A percentile compares a stretch with the other conserved stretches of the same genome.
Conservation (phyloP, 2,329 filamentous ascomycete species). For the Simplicillium sp. region DNA sequence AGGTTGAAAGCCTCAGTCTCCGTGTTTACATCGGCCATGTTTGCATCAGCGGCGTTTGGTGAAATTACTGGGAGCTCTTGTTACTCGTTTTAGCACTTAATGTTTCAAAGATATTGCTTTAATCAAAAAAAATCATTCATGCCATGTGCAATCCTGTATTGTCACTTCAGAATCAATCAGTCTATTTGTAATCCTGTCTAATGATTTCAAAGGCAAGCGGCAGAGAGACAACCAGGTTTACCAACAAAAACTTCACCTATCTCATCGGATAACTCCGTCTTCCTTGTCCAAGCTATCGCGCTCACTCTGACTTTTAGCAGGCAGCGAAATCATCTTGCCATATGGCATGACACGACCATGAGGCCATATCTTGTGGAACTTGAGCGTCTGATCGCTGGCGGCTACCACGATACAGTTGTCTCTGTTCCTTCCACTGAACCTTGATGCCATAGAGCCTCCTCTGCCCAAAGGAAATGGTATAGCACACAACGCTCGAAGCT, state of each 20-base stretch:
- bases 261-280: conserved; percentile 59
- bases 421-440: conserved; percentile 14
- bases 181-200: no score
- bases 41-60: neutral
- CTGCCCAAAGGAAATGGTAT: conserved; percentile 63
- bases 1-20: neutral
- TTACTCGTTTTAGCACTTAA: no score
- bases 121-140: no score
- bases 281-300: conserved; percentile 73
- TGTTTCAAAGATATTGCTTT: no score
- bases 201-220: no score
- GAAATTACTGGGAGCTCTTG: neutral
- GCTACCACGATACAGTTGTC: conserved; percentile 74
- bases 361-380: conserved; percentile 91
- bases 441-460: conserved; percentile 15
- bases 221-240: no score
- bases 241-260: neutral
- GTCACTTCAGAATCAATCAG: no score
- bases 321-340: no score
- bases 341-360: no score
- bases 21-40: neutral
- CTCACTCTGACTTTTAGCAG: conserved; percentile 53
- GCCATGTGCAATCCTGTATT: no score
- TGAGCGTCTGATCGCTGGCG: conserved; percentile 83
- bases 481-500: conserved; percentile 76